Evolutionary conservation across 2,329 filamentous ascomycete genomes (phyloP).

Genomic region (Metarhizium rileyi): DNA sequence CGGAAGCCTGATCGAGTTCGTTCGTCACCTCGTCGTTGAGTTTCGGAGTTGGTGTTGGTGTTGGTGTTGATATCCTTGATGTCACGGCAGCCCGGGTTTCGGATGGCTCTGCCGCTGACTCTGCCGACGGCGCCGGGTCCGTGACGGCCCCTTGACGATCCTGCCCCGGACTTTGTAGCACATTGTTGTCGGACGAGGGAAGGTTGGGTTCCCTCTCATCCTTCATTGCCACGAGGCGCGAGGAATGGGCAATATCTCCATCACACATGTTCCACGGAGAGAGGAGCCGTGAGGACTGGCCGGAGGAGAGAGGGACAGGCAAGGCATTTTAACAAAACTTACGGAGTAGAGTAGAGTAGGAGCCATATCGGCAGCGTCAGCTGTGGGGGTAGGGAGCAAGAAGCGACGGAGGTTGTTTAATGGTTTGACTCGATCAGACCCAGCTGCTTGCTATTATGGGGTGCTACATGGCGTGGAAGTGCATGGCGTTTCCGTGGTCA

Average conservation of each 20-base stretch:
- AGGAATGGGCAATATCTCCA: not conserved
- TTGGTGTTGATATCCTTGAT: not conserved
- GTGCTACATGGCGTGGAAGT: not conserved
- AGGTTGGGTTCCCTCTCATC: not conserved
- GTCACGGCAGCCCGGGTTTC: not conserved
- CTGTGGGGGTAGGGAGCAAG: not conserved
- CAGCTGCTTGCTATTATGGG: not conserved
- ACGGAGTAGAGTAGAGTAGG: not conserved
- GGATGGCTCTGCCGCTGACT: not conserved
- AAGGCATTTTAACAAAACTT: not conserved
- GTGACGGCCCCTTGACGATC: not conserved
- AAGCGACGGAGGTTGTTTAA: not conserved
- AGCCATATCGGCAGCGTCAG: constrained; percentile 3
- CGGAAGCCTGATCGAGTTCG: not conserved
- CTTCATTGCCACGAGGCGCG: not conserved
- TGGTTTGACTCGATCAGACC: not conserved
- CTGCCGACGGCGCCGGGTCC: not conserved
- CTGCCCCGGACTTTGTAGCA: not conserved
- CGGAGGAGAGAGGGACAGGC: not conserved
- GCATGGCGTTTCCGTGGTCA: not conserved
- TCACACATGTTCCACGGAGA: not conserved
- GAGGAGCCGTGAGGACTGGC: not conserved
- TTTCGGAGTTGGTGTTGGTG: not conserved
- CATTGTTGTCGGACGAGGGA: not conserved
- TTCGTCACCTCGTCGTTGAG: not conserved